A percentile compares a stretch with the other conserved stretches of the same genome.
phyloP scores from a whole-genome alignment of 139 green algal species.

The Coelastrella sp. region DNA sequence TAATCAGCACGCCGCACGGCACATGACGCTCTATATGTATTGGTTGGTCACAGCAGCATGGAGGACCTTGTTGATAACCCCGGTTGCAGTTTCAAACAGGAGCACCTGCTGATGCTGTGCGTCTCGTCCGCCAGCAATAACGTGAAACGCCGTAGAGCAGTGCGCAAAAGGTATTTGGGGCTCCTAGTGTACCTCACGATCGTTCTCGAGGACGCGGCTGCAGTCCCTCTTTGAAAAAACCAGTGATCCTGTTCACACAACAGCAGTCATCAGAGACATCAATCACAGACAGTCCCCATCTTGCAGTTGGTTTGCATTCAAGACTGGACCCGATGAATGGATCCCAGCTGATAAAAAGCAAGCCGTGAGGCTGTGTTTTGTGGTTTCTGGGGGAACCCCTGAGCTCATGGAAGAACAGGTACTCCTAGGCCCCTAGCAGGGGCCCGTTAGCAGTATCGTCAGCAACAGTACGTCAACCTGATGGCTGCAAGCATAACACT shows the following conservation, averaged over 20 bases:
- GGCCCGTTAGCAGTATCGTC: background rate
- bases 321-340: background rate
- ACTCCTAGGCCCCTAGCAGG: no score
- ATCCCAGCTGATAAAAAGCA: background rate
- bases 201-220: no score
- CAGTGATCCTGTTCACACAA: no score
- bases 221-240: no score
- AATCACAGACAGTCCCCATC: background rate
- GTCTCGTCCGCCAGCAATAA: background rate
- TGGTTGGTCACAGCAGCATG: background rate
- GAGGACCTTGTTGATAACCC: background rate
- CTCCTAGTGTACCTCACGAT: no score
- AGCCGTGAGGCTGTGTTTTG: background rate
- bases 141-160: background rate
- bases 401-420: constrained; percentile 7
- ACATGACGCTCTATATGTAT: no score
- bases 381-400: background rate
- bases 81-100: no score
- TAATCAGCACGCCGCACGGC: no score
- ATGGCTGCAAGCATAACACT: no score
- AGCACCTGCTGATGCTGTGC: background rate
- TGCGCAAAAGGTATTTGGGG: background rate
- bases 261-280: background rate
- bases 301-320: constrained; percentile 38
- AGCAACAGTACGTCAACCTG: background rate